A percentile compares a stretch with the other conserved stretches of the same genome.
Evolutionary conservation across 805 yeast genomes (phyloP).

Genomic region (Saccharomycopsis javanensis): DNA sequence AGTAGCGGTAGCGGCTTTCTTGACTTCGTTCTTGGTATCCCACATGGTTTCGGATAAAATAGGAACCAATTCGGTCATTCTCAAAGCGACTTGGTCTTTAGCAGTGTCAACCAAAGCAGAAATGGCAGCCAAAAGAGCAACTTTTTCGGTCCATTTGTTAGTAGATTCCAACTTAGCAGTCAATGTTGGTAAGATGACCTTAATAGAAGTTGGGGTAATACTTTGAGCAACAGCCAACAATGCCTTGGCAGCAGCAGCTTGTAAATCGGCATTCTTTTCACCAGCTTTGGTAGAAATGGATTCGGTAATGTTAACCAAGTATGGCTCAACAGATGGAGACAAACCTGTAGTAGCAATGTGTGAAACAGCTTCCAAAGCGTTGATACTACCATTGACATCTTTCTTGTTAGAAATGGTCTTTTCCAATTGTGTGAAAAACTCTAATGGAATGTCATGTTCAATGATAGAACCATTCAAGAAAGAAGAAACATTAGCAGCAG

Average conservation of each 20-base stretch:
- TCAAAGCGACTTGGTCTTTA: constrained; percentile 89
- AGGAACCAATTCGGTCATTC: constrained; percentile 99
- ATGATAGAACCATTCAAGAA: constrained; percentile 95
- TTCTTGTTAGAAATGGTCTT: constrained; percentile 76
- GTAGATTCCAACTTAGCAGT: constrained; percentile 56
- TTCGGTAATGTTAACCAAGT: constrained; percentile 66
- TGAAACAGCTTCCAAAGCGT: constrained; percentile 73
- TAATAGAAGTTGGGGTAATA: constrained; percentile 88
- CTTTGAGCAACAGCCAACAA: constrained; percentile 68
- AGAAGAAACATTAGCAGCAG: constrained; percentile 82
- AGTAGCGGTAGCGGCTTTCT: constrained; percentile 91
- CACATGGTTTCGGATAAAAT: constrained; percentile 98
- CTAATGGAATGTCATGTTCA: constrained; percentile 95
- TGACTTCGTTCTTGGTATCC: constrained; percentile 99
- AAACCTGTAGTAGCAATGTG: constrained; percentile 80
- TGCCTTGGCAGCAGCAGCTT: constrained; percentile 67
- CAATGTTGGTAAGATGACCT: constrained; percentile 78
- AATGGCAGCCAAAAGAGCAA: constrained; percentile 76
- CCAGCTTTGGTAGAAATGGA: constrained; percentile 72
- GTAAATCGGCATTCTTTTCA: constrained; percentile 76
- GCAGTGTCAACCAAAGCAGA: constrained; percentile 87
- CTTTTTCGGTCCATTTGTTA: constrained; percentile 98
- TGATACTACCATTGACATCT: constrained; percentile 49
- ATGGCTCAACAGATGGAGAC: constrained; percentile 94
- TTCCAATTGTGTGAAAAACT: constrained; percentile 70